These are phyloP conservation scores for Dendrobium officinale DNA, from an alignment of 106 monocot species.

Conservation along the genomic window DNA sequence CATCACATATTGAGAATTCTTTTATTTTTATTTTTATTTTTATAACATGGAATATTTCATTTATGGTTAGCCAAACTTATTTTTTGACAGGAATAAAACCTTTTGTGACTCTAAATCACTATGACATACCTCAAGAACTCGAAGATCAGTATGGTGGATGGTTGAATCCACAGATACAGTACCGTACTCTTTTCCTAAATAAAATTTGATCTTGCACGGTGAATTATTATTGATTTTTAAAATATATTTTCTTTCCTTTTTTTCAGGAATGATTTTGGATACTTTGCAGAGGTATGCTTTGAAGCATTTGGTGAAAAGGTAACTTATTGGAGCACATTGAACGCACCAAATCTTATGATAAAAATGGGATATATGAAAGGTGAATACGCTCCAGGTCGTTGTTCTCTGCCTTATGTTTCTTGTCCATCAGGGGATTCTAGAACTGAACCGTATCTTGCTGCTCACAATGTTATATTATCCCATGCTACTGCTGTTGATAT, in stretches of 20 bases:
- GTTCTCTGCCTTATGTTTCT: constrained; percentile 22
- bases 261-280: constrained; percentile 39
- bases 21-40: no score
- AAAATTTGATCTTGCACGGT: not conserved
- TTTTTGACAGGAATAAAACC: constrained; percentile 42
- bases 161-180: constrained; percentile 39
- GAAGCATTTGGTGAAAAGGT: constrained; percentile 45
- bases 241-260: not conserved
- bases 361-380: constrained; percentile 35
- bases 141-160: constrained; percentile 48
- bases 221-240: not conserved
- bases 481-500: constrained; percentile 37
- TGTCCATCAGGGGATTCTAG: constrained; percentile 32
- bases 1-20: not conserved
- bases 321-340: constrained; percentile 49
- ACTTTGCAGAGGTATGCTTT: constrained; percentile 51
- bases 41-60: not conserved
- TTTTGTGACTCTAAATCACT: constrained; percentile 46
- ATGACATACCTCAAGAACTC: constrained; percentile 46
- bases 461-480: constrained; percentile 37
- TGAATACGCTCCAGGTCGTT: constrained; percentile 37
- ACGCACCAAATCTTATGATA: constrained; percentile 34
- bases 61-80: not conserved
- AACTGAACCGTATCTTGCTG: constrained; percentile 36
- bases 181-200: not conserved